Percentiles rank a stretch among this genome's conserved stretches.
Evolutionary conservation across 176 grass and related monocot species (phyloP).

Genomic region (Areca catechu): DNA sequence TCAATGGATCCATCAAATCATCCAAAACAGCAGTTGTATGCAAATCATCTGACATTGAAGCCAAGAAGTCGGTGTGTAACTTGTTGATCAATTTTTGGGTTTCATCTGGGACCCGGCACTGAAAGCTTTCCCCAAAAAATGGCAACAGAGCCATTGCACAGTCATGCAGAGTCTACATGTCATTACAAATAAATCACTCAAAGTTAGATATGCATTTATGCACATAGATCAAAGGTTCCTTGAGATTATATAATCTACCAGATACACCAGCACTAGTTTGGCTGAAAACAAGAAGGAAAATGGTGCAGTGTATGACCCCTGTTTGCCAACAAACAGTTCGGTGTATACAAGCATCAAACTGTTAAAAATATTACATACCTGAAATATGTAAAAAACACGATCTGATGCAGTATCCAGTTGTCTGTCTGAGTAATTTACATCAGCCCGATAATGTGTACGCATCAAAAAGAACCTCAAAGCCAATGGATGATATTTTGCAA

Average conservation of each 20-base stretch:
- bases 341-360: too few species aligned
- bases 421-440: constrained; percentile 79
- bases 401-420: constrained; percentile 55
- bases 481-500: constrained; percentile 77
- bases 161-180: constrained; percentile 67
- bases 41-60: constrained; percentile 77
- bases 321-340: too few species aligned
- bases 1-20: constrained; percentile 73
- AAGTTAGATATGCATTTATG: too few species aligned
- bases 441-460: constrained; percentile 84
- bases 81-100: constrained; percentile 46
- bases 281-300: too few species aligned
- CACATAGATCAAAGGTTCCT: too few species aligned
- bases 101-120: constrained; percentile 37
- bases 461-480: constrained; percentile 92
- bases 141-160: constrained; percentile 41
- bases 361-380: constrained; percentile 33
- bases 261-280: not conserved
- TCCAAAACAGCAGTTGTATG: constrained; percentile 83
- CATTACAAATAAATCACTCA: constrained; percentile 8
- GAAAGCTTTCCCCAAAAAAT: constrained; percentile 32
- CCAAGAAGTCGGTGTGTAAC: constrained; percentile 42
- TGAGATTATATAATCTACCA: too few species aligned
- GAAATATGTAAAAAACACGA: constrained; percentile 85
- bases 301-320: too few species aligned